These are phyloP conservation scores for Phialophora expanda DNA, from an alignment of 2,329 filamentous ascomycete genomes.

Conservation along the genomic window DNA sequence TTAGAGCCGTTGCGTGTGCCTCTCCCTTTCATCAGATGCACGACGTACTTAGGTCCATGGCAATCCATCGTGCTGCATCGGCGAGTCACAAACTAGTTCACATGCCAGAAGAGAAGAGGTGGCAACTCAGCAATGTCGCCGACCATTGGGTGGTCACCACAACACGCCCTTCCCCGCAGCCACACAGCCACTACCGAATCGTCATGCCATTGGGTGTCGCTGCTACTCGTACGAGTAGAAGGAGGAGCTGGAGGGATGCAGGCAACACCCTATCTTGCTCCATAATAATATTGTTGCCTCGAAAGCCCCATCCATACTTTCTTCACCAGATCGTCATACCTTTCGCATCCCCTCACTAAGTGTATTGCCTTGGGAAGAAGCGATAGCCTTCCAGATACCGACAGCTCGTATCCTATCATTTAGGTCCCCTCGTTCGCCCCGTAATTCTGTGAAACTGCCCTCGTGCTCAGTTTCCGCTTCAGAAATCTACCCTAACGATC, in stretches of 20 bases:
- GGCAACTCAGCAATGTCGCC: neutral
- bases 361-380: neutral
- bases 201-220: constrained; percentile 1
- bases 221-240: neutral
- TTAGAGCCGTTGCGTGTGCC: constrained; percentile 13
- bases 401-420: neutral
- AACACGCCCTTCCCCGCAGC: neutral
- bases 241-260: neutral
- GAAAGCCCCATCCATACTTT: neutral
- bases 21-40: neutral
- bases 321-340: neutral
- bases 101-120: neutral
- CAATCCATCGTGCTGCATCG: neutral
- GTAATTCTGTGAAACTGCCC: constrained; percentile 6
- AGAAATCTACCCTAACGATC: constrained; percentile 9
- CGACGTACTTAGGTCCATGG: neutral
- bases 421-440: neutral
- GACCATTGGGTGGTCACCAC: neutral
- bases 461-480: constrained; percentile 19
- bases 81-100: neutral
- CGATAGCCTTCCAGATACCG: neutral
- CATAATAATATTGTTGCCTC: neutral
- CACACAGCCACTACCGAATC: neutral
- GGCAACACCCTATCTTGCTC: constrained; percentile 6
- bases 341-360: neutral